Evolutionary conservation across 140 eudicot genomes (phyloP).

Genomic region (Stevia rebaudiana): DNA sequence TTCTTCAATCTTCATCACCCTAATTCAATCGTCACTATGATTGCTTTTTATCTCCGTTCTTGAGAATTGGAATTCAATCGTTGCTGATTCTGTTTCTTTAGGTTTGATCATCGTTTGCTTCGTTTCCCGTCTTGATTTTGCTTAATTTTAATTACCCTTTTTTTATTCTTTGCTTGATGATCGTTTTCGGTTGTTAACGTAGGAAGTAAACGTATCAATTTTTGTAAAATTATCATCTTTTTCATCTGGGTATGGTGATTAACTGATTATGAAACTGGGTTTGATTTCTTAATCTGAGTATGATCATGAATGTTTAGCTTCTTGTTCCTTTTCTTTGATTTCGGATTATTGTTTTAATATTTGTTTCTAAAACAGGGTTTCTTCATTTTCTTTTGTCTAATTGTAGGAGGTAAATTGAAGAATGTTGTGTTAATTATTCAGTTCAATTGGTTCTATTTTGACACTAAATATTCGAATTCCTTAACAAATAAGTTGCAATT

Average conservation of each 20-base stretch:
- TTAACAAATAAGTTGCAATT: neutral
- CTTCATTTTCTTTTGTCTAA: neutral
- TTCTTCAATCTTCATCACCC: neutral
- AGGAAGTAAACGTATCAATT: neutral
- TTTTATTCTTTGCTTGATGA: slow-evolving; percentile 14
- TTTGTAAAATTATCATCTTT: neutral
- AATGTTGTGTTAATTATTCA: neutral
- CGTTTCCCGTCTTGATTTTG: neutral
- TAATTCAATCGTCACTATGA: neutral
- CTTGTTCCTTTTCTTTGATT: neutral
- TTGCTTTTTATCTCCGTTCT: neutral
- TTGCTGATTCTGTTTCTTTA: neutral
- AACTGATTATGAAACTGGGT: neutral
- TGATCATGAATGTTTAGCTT: neutral
- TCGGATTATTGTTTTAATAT: neutral
- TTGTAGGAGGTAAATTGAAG: neutral
- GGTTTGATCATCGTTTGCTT: neutral
- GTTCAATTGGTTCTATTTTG: neutral
- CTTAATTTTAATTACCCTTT: neutral
- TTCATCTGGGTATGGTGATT: neutral
- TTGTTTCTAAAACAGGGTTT: neutral
- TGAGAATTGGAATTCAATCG: neutral
- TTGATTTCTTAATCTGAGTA: neutral
- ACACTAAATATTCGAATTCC: neutral
- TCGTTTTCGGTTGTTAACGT: neutral